phyloP scores from a whole-genome alignment of 78 protist genomes.

The Dictyostelium capitatum region DNA sequence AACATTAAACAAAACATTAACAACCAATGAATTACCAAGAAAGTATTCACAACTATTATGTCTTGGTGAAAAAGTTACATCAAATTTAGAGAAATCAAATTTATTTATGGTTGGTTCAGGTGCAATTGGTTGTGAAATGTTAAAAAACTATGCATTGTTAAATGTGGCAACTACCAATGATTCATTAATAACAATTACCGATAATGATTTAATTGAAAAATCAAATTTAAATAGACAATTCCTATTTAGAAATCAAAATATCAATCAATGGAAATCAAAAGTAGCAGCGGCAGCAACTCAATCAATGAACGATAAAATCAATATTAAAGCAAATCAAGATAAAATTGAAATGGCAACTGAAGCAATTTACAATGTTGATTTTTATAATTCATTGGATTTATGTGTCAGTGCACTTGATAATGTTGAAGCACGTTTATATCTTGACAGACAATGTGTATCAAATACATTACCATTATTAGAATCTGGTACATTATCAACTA shows the following conservation, averaged over 20 bases:
- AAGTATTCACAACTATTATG: conserved; percentile 52
- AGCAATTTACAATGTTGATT: conserved; percentile 67
- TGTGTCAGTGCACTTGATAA: conserved; percentile 97
- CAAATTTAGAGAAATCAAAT: conserved; percentile 43
- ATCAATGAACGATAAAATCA: conserved; percentile 93
- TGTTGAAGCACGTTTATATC: conserved; percentile 96
- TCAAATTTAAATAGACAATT: conserved; percentile 98
- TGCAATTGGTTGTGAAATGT: conserved; percentile 99
- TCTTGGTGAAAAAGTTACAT: conserved; percentile 38
- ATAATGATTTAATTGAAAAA: conserved; percentile 97
- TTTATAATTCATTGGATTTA: conserved; percentile 88
- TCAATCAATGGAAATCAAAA: conserved; percentile 90
- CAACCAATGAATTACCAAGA: neutral
- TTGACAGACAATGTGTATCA: conserved; percentile 94
- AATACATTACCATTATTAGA: conserved; percentile 95
- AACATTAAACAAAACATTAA: neutral
- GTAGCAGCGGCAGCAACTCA: conserved; percentile 93
- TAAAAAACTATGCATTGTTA: conserved; percentile 95
- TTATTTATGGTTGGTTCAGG: conserved; percentile 98
- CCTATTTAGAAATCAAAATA: conserved; percentile 94
- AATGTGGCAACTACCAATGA: conserved; percentile 88
- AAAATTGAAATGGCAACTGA: conserved; percentile 96
- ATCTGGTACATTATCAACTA: conserved; percentile 98
- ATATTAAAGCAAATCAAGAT: conserved; percentile 31
- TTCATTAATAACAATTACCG: conserved; percentile 93